Evolutionary conservation across 2,329 filamentous ascomycete species (phyloP).

Genomic region (Fusarium brachygibbosum): DNA sequence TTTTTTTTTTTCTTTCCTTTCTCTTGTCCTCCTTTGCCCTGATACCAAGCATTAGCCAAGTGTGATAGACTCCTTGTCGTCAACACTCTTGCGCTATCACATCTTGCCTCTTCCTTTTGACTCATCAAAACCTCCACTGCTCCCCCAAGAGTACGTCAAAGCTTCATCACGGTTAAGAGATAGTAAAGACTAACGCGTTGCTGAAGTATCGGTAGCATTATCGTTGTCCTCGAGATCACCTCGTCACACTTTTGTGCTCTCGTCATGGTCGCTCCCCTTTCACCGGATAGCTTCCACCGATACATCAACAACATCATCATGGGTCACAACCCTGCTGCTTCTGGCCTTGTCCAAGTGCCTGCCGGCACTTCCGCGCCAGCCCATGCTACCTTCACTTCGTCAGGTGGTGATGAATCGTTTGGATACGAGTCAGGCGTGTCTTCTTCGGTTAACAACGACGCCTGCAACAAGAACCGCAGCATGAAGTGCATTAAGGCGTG

Average conservation of each 20-base stretch:
- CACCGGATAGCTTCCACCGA: constrained; percentile 24
- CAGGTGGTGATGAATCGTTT: constrained; percentile 4
- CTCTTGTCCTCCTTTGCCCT: neutral
- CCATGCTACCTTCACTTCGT: constrained; percentile 5
- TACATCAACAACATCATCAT: constrained; percentile 14
- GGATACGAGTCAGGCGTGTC: neutral
- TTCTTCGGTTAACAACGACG: neutral
- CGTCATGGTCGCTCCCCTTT: constrained; percentile 18
- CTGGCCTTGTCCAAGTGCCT: neutral
- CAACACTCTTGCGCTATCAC: neutral
- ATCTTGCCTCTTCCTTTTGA: constrained; percentile 5
- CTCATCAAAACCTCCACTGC: neutral
- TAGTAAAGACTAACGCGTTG: neutral
- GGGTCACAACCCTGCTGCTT: neutral
- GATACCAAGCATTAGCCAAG: neutral
- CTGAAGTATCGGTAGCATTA: neutral
- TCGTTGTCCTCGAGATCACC: neutral
- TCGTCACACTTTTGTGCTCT: neutral
- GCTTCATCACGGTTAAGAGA: neutral
- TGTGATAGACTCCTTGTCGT: neutral
- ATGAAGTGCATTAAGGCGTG: constrained; percentile 11
- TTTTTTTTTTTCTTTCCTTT: neutral
- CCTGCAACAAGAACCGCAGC: constrained; percentile 4
- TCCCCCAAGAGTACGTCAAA: neutral
- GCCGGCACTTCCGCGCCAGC: neutral